phyloP scores from a whole-genome alignment of 495 filamentous ascomycete species.

The Penicillium lividum region DNA sequence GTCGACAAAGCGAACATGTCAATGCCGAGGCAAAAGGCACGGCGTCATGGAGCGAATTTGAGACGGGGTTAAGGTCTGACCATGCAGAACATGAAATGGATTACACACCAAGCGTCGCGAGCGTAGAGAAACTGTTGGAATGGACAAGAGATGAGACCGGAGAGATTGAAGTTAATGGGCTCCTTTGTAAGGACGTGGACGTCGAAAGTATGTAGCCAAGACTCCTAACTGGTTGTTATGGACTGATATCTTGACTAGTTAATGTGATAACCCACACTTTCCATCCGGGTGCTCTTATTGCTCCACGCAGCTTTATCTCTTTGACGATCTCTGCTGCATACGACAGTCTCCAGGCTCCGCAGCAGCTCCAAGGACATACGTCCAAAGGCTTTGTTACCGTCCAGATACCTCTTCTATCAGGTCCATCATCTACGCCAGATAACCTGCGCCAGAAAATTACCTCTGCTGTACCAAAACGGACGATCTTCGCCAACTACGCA shows the following conservation, averaged over 20 bases:
- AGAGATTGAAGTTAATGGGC: constrained; percentile 35
- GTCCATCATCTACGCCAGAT: constrained; percentile 31
- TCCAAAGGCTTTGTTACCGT: constrained; percentile 52
- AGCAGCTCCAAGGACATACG: constrained; percentile 1
- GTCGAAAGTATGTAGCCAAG: constrained; percentile 45
- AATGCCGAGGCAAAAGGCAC: constrained; percentile 55
- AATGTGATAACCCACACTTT: constrained; percentile 48
- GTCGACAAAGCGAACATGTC: constrained; percentile 62
- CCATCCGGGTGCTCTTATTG: constrained; percentile 33
- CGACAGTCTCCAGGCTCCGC: neutral
- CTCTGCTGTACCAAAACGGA: constrained; percentile 34
- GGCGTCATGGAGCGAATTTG: constrained; percentile 68
- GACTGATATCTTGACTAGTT: constrained; percentile 29
- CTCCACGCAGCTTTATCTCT: constrained; percentile 41
- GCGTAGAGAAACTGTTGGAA: constrained; percentile 49
- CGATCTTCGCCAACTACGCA: constrained; percentile 56
- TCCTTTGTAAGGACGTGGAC: constrained; percentile 40
- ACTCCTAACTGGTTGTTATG: neutral
- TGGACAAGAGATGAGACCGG: constrained; percentile 49
- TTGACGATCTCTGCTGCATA: constrained; percentile 36
- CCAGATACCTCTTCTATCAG: constrained; percentile 53
- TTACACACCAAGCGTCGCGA: constrained; percentile 71
- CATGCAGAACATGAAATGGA: constrained; percentile 69
- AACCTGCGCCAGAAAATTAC: constrained; percentile 33
- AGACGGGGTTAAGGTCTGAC: constrained; percentile 54